Percentiles rank a stretch among this genome's conserved stretches.
Conservation (phyloP, 2,329 filamentous ascomycete genomes). For the Beauveria varroae region DNA sequence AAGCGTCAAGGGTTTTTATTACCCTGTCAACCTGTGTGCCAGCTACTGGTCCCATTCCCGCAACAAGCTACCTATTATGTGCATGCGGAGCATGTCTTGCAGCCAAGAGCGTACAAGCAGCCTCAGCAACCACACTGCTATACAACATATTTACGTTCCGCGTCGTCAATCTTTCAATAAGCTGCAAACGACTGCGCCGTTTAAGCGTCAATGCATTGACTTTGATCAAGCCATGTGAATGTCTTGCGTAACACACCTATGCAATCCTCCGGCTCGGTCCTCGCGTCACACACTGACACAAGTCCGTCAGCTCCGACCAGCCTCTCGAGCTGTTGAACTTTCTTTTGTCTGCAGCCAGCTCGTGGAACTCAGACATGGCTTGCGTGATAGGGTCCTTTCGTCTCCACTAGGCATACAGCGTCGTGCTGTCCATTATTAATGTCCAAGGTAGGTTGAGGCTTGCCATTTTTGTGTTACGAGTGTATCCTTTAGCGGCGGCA, state of each 20-base stretch:
- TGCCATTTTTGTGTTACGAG: neutral
- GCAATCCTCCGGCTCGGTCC: neutral
- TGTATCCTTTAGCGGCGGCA: neutral
- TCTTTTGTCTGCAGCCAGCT: constrained; percentile 1
- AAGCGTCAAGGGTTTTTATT: no score
- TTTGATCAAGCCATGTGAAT: neutral
- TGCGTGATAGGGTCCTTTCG: neutral
- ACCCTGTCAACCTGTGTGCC: no score
- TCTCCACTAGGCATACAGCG: neutral
- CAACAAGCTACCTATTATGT: neutral
- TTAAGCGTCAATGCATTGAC: neutral
- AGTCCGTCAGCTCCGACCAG: neutral
- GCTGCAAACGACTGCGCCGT: neutral
- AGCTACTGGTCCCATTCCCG: no score
- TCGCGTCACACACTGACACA: neutral
- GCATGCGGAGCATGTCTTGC: constrained; percentile 6
- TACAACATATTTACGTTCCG: neutral
- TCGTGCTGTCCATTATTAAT: neutral
- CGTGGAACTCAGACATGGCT: constrained; percentile 10
- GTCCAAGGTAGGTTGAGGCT: neutral
- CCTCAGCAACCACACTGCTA: neutral
- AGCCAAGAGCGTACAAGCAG: neutral
- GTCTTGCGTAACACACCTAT: neutral
- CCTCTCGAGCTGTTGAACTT: neutral
- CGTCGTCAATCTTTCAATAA: neutral